phyloP scores from a whole-genome alignment of 352 stramenopile genomes.

The Pythium aristosporum region DNA sequence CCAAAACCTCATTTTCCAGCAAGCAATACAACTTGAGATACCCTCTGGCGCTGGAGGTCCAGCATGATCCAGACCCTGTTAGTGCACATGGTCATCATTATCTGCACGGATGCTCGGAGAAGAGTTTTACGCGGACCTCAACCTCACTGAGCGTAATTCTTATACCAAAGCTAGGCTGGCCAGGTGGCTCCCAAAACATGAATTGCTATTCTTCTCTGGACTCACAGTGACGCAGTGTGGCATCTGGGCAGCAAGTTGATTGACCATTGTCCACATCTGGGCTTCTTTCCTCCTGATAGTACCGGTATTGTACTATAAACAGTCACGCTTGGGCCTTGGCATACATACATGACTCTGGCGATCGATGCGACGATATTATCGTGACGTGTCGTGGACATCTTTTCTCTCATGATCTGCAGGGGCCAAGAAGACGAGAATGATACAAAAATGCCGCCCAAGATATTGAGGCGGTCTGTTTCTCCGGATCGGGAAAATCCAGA shows the following conservation, averaged over 20 bases:
- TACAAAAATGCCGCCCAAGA: neutral
- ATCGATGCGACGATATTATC: neutral
- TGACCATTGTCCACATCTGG: no score
- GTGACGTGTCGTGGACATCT: neutral
- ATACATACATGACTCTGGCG: neutral
- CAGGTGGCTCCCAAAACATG: no score
- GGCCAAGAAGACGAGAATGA: neutral
- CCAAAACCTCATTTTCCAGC: neutral
- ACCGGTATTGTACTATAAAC: neutral
- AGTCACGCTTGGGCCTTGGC: neutral
- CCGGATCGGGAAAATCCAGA: constrained; percentile 3
- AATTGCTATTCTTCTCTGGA: no score
- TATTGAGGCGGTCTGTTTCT: constrained; percentile 3
- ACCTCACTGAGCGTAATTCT: no score
- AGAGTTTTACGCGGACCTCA: neutral
- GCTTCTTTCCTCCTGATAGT: neutral
- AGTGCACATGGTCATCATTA: neutral
- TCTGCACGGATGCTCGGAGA: neutral
- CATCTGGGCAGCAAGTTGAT: no score
- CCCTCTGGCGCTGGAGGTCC: neutral
- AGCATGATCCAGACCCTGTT: neutral
- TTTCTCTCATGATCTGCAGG: neutral
- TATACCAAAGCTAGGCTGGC: no score
- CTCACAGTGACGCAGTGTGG: no score
- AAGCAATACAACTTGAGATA: no score